These are phyloP conservation scores for Trichophyton rubrum DNA, from an alignment of 2,329 filamentous ascomycete species.

Conservation along the genomic window DNA sequence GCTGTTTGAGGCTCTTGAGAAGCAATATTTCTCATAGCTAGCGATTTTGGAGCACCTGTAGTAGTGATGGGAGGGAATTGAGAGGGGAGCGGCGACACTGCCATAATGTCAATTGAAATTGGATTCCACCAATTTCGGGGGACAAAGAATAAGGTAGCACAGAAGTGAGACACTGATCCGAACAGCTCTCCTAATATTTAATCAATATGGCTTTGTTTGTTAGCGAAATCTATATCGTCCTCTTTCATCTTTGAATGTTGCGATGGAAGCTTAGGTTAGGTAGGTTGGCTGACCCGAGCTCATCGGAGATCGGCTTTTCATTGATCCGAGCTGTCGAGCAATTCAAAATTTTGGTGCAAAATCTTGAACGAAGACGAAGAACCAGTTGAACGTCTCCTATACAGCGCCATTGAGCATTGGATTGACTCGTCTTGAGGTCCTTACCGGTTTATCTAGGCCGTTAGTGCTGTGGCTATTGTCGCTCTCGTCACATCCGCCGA, in stretches of 20 bases:
- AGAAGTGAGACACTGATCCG: not conserved
- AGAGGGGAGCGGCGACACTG: constrained; percentile 32
- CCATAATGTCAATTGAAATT: constrained; percentile 21
- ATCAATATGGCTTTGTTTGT: no score
- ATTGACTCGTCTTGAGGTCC: not conserved
- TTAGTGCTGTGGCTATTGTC: not conserved
- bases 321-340: not conserved
- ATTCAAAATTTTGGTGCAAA: constrained; percentile 4
- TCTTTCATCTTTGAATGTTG: not conserved
- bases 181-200: not conserved
- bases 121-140: not conserved
- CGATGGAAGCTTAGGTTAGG: not conserved
- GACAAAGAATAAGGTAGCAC: not conserved
- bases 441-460: not conserved
- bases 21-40: constrained; percentile 18
- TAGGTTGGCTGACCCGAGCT: no score
- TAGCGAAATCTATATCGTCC: not conserved
- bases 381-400: not conserved
- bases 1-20: constrained; percentile 12
- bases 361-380: not conserved
- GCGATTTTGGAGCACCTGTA: constrained; percentile 22
- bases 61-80: constrained; percentile 22
- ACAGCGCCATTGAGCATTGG: not conserved
- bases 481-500: not conserved
- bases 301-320: not conserved